phyloP scores from a whole-genome alignment of 2,329 filamentous ascomycete species.

The Cyanodermella asteris region DNA sequence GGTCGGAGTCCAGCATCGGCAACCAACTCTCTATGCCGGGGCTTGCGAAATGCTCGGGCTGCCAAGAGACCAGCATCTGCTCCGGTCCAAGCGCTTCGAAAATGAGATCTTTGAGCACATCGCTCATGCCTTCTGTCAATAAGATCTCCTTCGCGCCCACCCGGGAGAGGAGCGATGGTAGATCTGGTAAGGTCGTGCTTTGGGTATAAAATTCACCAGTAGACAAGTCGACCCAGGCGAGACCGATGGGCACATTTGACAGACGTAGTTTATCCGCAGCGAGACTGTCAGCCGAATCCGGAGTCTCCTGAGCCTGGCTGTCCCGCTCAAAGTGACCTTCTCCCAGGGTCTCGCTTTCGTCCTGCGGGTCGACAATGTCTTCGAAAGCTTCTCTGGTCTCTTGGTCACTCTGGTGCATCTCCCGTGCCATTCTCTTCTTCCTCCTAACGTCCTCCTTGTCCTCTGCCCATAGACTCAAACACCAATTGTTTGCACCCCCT shows the following conservation, averaged over 20 bases:
- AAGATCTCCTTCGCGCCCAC: slow-evolving; percentile 72
- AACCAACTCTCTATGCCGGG: slow-evolving; percentile 43
- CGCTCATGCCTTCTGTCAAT: slow-evolving; percentile 41
- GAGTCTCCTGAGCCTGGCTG: slow-evolving; percentile 12
- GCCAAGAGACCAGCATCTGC: slow-evolving; percentile 54
- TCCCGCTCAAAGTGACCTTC: background rate
- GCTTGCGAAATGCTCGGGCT: slow-evolving; percentile 24
- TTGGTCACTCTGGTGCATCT: background rate
- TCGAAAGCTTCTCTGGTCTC: background rate
- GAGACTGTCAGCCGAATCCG: too few species aligned
- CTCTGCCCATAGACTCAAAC: slow-evolving; percentile 52
- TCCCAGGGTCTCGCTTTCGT: slow-evolving; percentile 8
- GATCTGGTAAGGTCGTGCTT: slow-evolving; percentile 41
- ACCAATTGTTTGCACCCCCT: slow-evolving; percentile 78
- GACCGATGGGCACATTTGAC: slow-evolving; percentile 34
- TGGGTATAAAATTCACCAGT: slow-evolving; percentile 91
- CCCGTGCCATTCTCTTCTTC: slow-evolving; percentile 6
- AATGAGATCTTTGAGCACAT: slow-evolving; percentile 37
- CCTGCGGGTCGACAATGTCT: background rate
- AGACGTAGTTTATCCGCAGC: background rate
- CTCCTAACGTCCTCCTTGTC: slow-evolving; percentile 12
- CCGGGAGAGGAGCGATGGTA: slow-evolving; percentile 64
- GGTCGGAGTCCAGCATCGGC: slow-evolving; percentile 52
- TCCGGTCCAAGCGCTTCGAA: slow-evolving; percentile 52
- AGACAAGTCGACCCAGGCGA: slow-evolving; percentile 88